Evolutionary conservation across 768 basidiomycete genomes (phyloP).

Genomic region (Tylopilus felleus): DNA sequence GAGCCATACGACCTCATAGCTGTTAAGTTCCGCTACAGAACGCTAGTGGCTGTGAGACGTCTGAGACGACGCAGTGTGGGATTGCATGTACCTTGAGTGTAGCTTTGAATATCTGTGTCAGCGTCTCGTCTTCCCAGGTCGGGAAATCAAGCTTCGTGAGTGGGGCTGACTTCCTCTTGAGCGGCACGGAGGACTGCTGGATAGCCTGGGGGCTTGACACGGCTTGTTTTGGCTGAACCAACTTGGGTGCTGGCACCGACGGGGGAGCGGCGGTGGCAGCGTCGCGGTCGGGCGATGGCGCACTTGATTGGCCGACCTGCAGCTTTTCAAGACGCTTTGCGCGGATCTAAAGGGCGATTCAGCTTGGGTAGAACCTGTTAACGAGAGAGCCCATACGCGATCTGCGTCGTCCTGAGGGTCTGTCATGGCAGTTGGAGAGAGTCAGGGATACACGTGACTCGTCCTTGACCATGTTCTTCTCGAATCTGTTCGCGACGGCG

Average conservation of each 20-base stretch:
- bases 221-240: conserved; percentile 37
- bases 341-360: conserved; percentile 60
- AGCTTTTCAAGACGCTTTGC: conserved; percentile 88
- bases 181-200: conserved; percentile 28
- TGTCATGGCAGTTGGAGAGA: conserved; percentile 25
- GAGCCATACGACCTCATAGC: conserved; percentile 78
- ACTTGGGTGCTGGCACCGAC: conserved; percentile 27
- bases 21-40: conserved; percentile 53
- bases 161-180: conserved; percentile 48
- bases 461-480: conserved; percentile 28
- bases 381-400: conserved; percentile 44
- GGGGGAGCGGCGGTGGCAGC: conserved; percentile 22
- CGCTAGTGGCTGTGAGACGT: conserved; percentile 38
- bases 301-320: conserved; percentile 42
- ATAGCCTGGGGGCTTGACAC: conserved; percentile 23
- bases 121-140: conserved; percentile 71
- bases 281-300: conserved; percentile 31
- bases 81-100: conserved; percentile 66
- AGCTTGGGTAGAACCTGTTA: neutral
- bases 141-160: conserved; percentile 48
- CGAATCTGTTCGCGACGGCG: conserved; percentile 20
- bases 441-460: conserved; percentile 15
- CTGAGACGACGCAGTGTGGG: neutral
- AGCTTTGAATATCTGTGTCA: conserved; percentile 67
- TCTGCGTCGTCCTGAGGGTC: conserved; percentile 78